Conservation (phyloP, 116 monocot genomes). For the Trichopus zeylanicus region DNA sequence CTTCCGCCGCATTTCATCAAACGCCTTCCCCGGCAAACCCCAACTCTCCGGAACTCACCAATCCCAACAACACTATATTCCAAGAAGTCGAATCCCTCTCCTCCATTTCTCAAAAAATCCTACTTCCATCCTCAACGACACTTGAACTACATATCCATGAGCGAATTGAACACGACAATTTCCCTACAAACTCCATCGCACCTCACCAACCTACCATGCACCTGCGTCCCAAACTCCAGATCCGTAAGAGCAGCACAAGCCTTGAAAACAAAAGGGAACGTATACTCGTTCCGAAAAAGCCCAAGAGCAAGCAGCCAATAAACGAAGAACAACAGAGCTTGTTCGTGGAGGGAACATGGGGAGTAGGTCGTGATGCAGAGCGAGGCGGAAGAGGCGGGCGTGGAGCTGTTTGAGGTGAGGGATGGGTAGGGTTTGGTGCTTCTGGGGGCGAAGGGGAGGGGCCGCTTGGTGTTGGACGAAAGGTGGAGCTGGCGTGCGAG, state of each 20-base stretch:
- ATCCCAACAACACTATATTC: constrained; percentile 28
- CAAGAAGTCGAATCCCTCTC: constrained; percentile 12
- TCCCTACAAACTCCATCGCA: constrained; percentile 3
- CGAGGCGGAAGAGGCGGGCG: constrained; percentile 27
- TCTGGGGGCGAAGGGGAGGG: no score
- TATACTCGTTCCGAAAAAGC: constrained; percentile 26
- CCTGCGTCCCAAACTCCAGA: constrained; percentile 11
- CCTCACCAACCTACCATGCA: constrained; percentile 24
- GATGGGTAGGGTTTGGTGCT: constrained; percentile 9
- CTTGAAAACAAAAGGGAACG: constrained; percentile 28
- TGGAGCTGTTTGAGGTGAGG: constrained; percentile 35
- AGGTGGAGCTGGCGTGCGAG: constrained; percentile 10
- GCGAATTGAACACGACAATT: constrained; percentile 28
- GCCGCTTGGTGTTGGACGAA: background rate
- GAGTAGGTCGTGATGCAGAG: constrained; percentile 25
- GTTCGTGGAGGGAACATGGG: constrained; percentile 9
- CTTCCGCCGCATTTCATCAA: constrained; percentile 25
- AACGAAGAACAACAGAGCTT: constrained; percentile 18
- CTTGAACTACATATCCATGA: constrained; percentile 36
- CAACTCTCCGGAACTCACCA: constrained; percentile 20
- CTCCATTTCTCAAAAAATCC: constrained; percentile 10
- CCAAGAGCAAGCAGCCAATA: background rate
- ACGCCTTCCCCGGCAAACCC: constrained; percentile 9
- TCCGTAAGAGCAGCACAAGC: constrained; percentile 17
- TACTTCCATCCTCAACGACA: constrained; percentile 10